phyloP scores from a whole-genome alignment of 2,329 filamentous ascomycete species.

The Fusarium sp. region DNA sequence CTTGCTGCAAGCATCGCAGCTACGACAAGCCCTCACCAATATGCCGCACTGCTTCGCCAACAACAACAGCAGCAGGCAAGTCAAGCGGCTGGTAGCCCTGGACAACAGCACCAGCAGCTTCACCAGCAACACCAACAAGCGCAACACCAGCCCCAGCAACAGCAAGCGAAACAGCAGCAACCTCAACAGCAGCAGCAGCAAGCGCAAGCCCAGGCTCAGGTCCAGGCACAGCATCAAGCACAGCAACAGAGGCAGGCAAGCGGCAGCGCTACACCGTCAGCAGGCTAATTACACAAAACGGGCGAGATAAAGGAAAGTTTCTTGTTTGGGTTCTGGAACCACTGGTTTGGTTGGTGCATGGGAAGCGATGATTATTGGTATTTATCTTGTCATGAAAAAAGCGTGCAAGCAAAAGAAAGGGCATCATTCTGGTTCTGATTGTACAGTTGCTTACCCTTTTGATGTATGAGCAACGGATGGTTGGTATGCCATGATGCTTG shows the following conservation, averaged over 20 bases:
- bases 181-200: constrained; percentile 34
- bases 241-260: constrained; percentile 54
- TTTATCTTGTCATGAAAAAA: constrained; percentile 35
- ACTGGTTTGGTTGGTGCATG: constrained; percentile 23
- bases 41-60: constrained; percentile 68
- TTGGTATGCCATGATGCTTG: constrained; percentile 17
- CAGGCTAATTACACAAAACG: constrained; percentile 40
- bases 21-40: constrained; percentile 68
- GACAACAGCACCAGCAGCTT: constrained; percentile 46
- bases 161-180: constrained; percentile 35
- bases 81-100: constrained; percentile 48
- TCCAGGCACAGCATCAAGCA: constrained; percentile 21
- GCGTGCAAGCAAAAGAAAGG: constrained; percentile 29
- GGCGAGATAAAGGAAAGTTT: neutral
- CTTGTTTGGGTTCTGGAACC: constrained; percentile 27
- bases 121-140: constrained; percentile 46
- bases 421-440: constrained; percentile 24
- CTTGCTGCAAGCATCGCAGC: constrained; percentile 63
- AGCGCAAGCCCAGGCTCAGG: constrained; percentile 5
- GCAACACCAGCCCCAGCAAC: constrained; percentile 38
- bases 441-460: constrained; percentile 20
- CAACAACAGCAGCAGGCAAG: constrained; percentile 64
- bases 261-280: constrained; percentile 56
- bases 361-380: constrained; percentile 24
- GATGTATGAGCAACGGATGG: constrained; percentile 30